These are phyloP conservation scores for Sarocladiaceae sp. DNA, from an alignment of 2,329 filamentous ascomycete genomes.

Conservation along the genomic window DNA sequence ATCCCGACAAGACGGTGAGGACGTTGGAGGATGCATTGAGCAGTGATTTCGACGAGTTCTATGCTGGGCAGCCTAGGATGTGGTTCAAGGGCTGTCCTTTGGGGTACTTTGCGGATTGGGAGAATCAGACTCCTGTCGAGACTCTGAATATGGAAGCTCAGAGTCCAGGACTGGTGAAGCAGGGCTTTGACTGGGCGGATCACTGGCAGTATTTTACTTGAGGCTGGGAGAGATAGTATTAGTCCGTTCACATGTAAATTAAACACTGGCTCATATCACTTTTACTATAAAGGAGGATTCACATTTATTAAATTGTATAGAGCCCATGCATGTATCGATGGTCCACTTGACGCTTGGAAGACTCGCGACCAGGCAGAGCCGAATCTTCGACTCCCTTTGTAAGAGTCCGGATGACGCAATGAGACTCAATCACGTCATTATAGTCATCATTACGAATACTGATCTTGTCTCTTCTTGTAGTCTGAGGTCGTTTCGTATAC, in stretches of 20 bases:
- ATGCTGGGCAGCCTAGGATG: slow-evolving; percentile 41
- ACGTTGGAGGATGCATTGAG: slow-evolving; percentile 44
- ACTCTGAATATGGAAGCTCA: neutral
- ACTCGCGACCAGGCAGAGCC: too few species aligned
- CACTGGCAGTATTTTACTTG: neutral
- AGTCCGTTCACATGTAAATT: neutral
- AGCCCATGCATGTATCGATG: too few species aligned
- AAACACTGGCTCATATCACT: too few species aligned
- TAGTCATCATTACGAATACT: too few species aligned
- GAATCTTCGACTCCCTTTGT: too few species aligned
- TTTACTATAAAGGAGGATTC: too few species aligned
- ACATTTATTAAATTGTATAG: too few species aligned
- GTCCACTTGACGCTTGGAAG: too few species aligned
- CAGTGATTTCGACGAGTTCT: slow-evolving; percentile 43
- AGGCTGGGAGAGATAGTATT: neutral
- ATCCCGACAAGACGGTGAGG: slow-evolving; percentile 44
- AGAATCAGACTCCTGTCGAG: neutral
- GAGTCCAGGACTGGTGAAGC: neutral
- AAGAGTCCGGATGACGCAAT: too few species aligned
- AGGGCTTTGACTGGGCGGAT: neutral
- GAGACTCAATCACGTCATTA: too few species aligned
- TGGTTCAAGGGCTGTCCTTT: neutral
- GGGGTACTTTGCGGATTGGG: neutral
- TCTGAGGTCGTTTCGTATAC: too few species aligned
- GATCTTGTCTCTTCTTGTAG: too few species aligned